Conservation (phyloP, 176 grass and related monocot species). For the Poa pratensis region DNA sequence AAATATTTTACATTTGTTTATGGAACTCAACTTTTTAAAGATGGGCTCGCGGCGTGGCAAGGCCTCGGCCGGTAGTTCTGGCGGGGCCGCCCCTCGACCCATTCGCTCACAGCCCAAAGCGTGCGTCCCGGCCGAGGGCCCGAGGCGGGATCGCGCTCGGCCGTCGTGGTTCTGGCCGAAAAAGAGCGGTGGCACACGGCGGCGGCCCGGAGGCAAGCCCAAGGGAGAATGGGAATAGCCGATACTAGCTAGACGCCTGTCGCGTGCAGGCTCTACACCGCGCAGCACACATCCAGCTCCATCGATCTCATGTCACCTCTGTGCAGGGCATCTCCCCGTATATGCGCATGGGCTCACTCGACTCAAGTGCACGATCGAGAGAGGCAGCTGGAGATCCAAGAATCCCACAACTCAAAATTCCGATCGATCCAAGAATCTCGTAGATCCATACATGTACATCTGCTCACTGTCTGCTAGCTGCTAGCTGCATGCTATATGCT, state of each 20-base stretch:
- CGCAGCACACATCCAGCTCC: background rate
- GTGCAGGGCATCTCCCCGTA: background rate
- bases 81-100: background rate
- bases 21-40: background rate
- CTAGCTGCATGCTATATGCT: too few relatives aligned
- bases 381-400: background rate
- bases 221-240: background rate
- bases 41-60: background rate
- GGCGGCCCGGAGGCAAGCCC: background rate
- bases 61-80: background rate
- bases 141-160: constrained; percentile 3
- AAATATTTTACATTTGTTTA: too few relatives aligned
- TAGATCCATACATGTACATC: background rate
- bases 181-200: background rate
- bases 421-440: constrained; percentile 28
- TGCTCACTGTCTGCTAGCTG: background rate
- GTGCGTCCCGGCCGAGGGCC: constrained; percentile 21
- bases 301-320: constrained; percentile 10
- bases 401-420: background rate
- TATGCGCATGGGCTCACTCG: background rate
- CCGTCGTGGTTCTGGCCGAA: background rate
- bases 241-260: background rate
- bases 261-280: background rate
- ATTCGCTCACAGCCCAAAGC: background rate
- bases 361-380: background rate